These are phyloP conservation scores for Diplotaxis tenuifolia DNA, from an alignment of 345 rosid species.

Conservation along the genomic window DNA sequence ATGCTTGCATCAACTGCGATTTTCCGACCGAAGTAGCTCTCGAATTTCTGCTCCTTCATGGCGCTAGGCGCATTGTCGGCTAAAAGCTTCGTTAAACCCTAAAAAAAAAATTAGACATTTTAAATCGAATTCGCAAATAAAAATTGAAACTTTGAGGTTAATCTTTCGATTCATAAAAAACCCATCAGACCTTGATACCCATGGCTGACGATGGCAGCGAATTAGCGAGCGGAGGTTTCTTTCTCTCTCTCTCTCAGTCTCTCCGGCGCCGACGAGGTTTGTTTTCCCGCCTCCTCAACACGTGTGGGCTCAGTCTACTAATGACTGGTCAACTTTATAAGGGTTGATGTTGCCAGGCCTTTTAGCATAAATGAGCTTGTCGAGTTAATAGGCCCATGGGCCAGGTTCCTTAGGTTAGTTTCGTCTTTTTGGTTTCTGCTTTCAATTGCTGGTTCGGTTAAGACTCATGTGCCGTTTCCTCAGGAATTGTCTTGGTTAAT, in stretches of 20 bases:
- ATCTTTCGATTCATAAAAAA: background rate
- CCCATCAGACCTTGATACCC: slow-evolving; percentile 36
- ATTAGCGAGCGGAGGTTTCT: background rate
- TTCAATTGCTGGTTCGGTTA: background rate
- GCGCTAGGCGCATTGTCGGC: slow-evolving; percentile 88
- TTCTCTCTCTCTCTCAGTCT: background rate
- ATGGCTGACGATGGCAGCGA: slow-evolving; percentile 31
- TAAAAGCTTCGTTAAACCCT: slow-evolving; percentile 96
- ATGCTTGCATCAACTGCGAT: slow-evolving; percentile 97
- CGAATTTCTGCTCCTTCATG: slow-evolving; percentile 94
- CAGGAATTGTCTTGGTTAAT: background rate
- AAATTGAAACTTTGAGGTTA: background rate
- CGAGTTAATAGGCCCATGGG: background rate
- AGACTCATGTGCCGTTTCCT: background rate
- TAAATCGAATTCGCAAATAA: slow-evolving; percentile 18
- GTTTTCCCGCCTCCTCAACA: slow-evolving; percentile 37
- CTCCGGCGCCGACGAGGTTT: slow-evolving; percentile 3
- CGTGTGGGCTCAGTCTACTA: slow-evolving; percentile 8
- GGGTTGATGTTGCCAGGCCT: background rate
- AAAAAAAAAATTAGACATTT: background rate
- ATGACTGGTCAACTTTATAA: background rate
- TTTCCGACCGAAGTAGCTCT: slow-evolving; percentile 89
- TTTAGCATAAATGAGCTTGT: background rate
- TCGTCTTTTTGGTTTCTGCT: background rate
- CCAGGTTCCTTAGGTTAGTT: background rate